Conservation (phyloP, 192 early-diverging fungal genomes). For the Spizellomyces punctatus region DNA sequence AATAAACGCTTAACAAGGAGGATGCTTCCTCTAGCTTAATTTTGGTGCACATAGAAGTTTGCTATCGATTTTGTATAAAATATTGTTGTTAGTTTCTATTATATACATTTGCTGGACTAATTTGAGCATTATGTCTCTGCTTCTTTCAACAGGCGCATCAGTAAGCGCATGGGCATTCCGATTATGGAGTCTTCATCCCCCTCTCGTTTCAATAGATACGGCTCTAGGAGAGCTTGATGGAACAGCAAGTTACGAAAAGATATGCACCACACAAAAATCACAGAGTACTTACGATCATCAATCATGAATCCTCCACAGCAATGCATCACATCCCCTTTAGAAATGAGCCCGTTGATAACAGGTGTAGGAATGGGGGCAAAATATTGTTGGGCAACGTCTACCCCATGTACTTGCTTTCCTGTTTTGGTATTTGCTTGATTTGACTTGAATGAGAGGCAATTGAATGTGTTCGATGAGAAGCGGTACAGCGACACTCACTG, state of each 20-base stretch:
- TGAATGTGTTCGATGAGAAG: background rate
- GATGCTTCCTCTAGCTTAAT: too few species aligned
- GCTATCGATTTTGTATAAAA: too few species aligned
- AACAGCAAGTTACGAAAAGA: background rate
- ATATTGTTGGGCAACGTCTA: constrained; percentile 48
- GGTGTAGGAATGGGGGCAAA: constrained; percentile 40
- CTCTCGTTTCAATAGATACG: constrained; percentile 44
- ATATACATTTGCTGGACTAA: background rate
- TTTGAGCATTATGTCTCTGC: constrained; percentile 2
- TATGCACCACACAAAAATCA: background rate
- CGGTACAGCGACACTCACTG: constrained; percentile 8
- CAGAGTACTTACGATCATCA: constrained; percentile 46
- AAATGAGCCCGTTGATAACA: constrained; percentile 47
- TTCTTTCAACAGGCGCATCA: constrained; percentile 37
- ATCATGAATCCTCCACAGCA: constrained; percentile 57
- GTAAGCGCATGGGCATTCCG: constrained; percentile 48
- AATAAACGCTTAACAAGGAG: background rate
- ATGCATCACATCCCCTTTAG: constrained; percentile 47
- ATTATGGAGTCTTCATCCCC: constrained; percentile 55
- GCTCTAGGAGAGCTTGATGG: constrained; percentile 33
- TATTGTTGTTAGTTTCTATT: too few species aligned
- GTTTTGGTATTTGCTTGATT: constrained; percentile 36
- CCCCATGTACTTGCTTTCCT: constrained; percentile 32
- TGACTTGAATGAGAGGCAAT: background rate
- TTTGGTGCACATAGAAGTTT: too few species aligned